Conservation (phyloP, 2,329 filamentous ascomycete species). For the Cercospora berteroae region DNA sequence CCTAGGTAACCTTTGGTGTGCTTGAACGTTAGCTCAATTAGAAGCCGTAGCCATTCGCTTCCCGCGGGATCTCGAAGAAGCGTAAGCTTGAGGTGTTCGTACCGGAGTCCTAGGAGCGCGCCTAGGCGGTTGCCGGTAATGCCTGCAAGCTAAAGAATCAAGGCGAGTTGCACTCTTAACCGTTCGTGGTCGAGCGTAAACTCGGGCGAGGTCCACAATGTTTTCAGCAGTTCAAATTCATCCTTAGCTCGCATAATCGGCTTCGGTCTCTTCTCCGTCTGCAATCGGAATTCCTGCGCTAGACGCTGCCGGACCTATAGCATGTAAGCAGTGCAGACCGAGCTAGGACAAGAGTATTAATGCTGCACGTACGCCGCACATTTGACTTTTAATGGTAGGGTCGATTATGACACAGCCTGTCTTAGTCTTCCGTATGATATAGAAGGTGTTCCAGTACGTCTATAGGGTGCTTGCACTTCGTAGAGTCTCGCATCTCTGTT, state of each 20-base stretch:
- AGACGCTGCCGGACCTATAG: constrained; percentile 5
- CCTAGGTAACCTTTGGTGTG: constrained; percentile 26
- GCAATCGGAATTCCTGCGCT: constrained; percentile 16
- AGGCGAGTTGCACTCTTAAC: constrained; percentile 18
- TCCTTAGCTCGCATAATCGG: constrained; percentile 15
- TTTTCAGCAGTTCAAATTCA: constrained; percentile 25
- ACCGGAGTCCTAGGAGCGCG: constrained; percentile 18
- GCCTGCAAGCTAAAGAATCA: constrained; percentile 18
- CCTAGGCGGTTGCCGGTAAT: constrained; percentile 22
- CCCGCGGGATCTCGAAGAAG: constrained; percentile 22
- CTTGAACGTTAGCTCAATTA: constrained; percentile 23
- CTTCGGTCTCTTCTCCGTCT: constrained; percentile 23
- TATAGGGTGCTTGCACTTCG: constrained; percentile 2
- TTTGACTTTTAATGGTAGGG: constrained; percentile 2
- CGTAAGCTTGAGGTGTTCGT: constrained; percentile 17
- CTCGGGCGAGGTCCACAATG: constrained; percentile 19
- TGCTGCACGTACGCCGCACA: constrained; percentile 3
- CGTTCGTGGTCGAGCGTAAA: constrained; percentile 20
- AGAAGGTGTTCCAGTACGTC: constrained; percentile 5
- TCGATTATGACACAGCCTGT: constrained; percentile 2
- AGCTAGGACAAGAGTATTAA: background rate
- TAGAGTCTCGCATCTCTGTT: constrained; percentile 4
- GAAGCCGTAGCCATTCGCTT: constrained; percentile 14
- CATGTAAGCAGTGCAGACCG: background rate
- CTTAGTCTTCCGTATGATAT: background rate